Evolutionary conservation across 2,329 filamentous ascomycete species (phyloP).

Genomic region (Passalora sequoiae): DNA sequence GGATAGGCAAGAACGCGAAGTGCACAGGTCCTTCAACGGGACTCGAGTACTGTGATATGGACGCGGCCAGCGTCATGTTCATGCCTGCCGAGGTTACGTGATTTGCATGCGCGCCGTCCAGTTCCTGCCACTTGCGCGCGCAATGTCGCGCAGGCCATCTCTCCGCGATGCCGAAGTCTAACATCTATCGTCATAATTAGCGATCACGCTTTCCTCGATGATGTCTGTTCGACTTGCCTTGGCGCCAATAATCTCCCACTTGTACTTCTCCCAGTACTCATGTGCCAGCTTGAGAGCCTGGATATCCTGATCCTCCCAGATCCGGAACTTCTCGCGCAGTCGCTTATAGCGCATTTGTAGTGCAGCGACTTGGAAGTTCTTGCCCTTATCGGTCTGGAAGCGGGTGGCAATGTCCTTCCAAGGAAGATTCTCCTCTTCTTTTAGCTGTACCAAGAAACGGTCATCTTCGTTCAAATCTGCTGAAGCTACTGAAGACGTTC

Average conservation of each 20-base stretch:
- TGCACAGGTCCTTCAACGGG: slow-evolving; percentile 26
- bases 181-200: slow-evolving; percentile 39
- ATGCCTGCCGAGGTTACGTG: slow-evolving; percentile 25
- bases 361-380: slow-evolving; percentile 48
- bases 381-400: slow-evolving; percentile 46
- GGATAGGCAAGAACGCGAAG: slow-evolving; percentile 28
- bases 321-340: slow-evolving; percentile 46
- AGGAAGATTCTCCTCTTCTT: slow-evolving; percentile 49
- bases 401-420: slow-evolving; percentile 53
- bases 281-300: slow-evolving; percentile 47
- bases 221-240: slow-evolving; percentile 38
- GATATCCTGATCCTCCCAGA: slow-evolving; percentile 49
- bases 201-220: background rate
- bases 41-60: slow-evolving; percentile 28
- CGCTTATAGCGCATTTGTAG: slow-evolving; percentile 53
- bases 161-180: slow-evolving; percentile 47
- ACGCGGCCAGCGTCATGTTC: slow-evolving; percentile 23
- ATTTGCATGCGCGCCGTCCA: slow-evolving; percentile 23
- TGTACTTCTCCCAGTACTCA: slow-evolving; percentile 50
- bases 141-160: slow-evolving; percentile 49
- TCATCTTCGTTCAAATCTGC: slow-evolving; percentile 49
- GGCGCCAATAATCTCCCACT: slow-evolving; percentile 50
- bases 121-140: slow-evolving; percentile 49
- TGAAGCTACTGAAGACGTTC: slow-evolving; percentile 34
- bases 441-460: slow-evolving; percentile 46